Percentiles rank a stretch among this genome's conserved stretches.
Evolutionary conservation across 2,329 filamentous ascomycete species (phyloP).

Genomic region (Diplodia corticola): DNA sequence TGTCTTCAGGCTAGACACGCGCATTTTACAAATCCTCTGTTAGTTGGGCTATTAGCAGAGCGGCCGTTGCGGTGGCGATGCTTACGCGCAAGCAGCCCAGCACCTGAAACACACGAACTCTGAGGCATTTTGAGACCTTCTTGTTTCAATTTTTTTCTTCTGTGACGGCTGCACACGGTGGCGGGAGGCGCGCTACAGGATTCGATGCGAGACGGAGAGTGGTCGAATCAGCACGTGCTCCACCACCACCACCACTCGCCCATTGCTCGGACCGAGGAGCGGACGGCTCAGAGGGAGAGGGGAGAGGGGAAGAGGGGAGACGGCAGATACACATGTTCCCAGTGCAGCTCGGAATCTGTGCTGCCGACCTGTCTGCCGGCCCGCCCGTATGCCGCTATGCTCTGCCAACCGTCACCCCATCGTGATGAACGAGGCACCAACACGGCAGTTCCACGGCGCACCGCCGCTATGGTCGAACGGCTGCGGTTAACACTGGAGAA

Average conservation of each 20-base stretch:
- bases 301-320: background rate
- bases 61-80: slow-evolving; percentile 16
- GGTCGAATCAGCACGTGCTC: background rate
- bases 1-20: slow-evolving; percentile 1
- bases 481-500: slow-evolving; percentile 19
- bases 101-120: slow-evolving; percentile 12
- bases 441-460: background rate
- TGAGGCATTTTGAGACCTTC: background rate
- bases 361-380: background rate
- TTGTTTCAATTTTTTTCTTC: background rate
- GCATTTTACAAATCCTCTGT: slow-evolving; percentile 5
- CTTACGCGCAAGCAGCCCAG: slow-evolving; percentile 15
- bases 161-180: no score
- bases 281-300: background rate
- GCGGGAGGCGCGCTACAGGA: background rate
- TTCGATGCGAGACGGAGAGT: background rate
- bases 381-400: background rate
- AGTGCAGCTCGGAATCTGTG: background rate
- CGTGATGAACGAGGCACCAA: background rate
- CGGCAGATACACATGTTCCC: background rate
- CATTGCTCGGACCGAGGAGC: background rate
- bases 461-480: slow-evolving; percentile 15
- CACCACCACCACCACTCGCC: background rate
- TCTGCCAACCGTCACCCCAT: background rate
- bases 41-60: background rate